Conservation (phyloP, 495 filamentous ascomycete genomes). For the Neurospora sp. region DNA sequence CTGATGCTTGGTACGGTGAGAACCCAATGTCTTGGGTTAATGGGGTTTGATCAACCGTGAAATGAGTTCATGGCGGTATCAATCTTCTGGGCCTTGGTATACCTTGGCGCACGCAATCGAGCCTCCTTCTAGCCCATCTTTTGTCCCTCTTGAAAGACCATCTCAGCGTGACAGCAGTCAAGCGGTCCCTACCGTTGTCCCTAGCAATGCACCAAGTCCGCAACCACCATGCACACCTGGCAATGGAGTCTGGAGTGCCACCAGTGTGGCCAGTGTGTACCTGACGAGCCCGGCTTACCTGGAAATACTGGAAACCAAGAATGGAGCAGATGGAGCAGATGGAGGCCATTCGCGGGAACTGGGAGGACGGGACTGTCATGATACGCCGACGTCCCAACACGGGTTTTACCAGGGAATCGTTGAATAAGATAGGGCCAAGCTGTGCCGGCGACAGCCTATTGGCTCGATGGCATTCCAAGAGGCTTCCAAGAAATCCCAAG, state of each 20-base stretch:
- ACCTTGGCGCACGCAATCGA: neutral
- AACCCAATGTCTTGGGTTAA: neutral
- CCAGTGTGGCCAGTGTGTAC: neutral
- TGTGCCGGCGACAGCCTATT: neutral
- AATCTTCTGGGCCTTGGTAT: neutral
- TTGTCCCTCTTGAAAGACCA: neutral
- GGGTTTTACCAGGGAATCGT: neutral
- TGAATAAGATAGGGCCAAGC: neutral
- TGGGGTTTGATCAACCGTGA: neutral
- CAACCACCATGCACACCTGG: neutral
- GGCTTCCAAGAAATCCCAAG: constrained; percentile 3
- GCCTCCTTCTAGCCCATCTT: neutral
- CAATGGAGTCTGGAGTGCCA: neutral
- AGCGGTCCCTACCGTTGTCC: neutral
- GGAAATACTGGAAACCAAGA: neutral
- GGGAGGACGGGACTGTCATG: neutral
- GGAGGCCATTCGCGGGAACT: neutral
- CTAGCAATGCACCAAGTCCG: neutral
- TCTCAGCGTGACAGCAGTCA: neutral
- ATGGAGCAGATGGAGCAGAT: neutral
- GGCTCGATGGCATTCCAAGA: constrained; percentile 2
- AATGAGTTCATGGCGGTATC: neutral
- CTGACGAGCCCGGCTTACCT: neutral
- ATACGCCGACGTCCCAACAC: neutral
- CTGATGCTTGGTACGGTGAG: neutral